phyloP scores from a whole-genome alignment of 108 stramenopile species.

The Conticribra guillardii region DNA sequence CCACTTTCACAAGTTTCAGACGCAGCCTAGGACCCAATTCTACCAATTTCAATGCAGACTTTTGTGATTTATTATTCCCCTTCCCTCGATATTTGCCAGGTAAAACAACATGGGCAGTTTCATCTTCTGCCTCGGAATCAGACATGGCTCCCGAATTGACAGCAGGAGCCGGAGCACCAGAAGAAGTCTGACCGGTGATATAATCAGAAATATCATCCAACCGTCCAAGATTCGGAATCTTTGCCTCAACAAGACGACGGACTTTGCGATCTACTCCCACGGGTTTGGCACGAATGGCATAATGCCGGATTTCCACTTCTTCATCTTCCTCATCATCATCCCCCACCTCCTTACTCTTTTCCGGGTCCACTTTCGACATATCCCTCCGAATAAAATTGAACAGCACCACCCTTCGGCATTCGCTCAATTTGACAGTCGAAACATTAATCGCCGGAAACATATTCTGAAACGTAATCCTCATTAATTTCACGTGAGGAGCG shows the following conservation, averaged over 20 bases:
- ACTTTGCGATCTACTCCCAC: slow-evolving; percentile 93
- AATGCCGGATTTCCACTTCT: slow-evolving; percentile 94
- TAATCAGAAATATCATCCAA: slow-evolving; percentile 97
- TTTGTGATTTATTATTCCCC: slow-evolving; percentile 83
- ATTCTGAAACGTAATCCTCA: slow-evolving; percentile 98
- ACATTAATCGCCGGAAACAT: slow-evolving; percentile 99
- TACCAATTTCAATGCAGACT: slow-evolving; percentile 93
- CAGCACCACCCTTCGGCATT: slow-evolving; percentile 96
- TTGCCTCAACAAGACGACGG: slow-evolving; percentile 90
- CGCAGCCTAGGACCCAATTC: slow-evolving; percentile 96
- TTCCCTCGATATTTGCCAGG: slow-evolving; percentile 86
- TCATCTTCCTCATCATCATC: slow-evolving; percentile 53
- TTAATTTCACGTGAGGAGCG: slow-evolving; percentile 91
- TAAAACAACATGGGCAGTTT: slow-evolving; percentile 70
- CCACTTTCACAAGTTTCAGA: slow-evolving; percentile 93
- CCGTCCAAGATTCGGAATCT: slow-evolving; percentile 90
- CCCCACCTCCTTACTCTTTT: slow-evolving; percentile 4
- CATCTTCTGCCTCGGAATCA: slow-evolving; percentile 93
- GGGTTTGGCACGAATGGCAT: slow-evolving; percentile 95
- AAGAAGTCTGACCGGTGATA: slow-evolving; percentile 69
- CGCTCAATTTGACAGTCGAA: slow-evolving; percentile 85
- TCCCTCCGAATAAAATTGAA: slow-evolving; percentile 82
- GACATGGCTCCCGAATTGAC: slow-evolving; percentile 53
- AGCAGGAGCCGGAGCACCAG: slow-evolving; percentile 52
- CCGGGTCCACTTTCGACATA: background rate